Percentiles rank a stretch among this genome's conserved stretches.
phyloP scores from a whole-genome alignment of 257 asterid species.

The Phtheirospermum japonicum region DNA sequence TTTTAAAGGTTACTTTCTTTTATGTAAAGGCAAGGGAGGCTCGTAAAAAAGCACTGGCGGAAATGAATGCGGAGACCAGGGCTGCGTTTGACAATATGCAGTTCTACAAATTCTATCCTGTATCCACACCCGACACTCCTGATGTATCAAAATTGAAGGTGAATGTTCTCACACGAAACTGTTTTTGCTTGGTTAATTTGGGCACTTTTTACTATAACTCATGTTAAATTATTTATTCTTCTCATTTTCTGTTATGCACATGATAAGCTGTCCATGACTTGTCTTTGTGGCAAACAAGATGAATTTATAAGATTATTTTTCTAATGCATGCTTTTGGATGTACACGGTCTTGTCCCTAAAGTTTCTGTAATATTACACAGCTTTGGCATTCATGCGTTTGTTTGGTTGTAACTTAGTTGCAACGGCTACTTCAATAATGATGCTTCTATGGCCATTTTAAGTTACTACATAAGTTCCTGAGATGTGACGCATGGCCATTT shows the following conservation, averaged over 20 bases:
- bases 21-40: constrained; percentile 75
- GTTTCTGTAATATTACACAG: background rate
- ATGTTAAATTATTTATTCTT: too few species aligned
- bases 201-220: too few species aligned
- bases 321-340: too few species aligned
- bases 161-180: constrained; percentile 22
- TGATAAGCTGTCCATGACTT: background rate
- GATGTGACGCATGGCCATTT: background rate
- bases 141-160: constrained; percentile 63
- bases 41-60: constrained; percentile 71
- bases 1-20: constrained; percentile 20
- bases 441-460: background rate
- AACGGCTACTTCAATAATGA: background rate
- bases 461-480: background rate
- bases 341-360: too few species aligned
- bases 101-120: constrained; percentile 85
- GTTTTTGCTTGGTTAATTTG: too few species aligned
- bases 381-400: background rate
- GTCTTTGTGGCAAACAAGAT: too few species aligned
- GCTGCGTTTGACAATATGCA: constrained; percentile 67
- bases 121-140: constrained; percentile 57
- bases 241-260: too few species aligned
- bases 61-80: constrained; percentile 66
- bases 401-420: background rate
- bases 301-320: too few species aligned